Base-by-base conservation (phyloP, 179 eudicot species). In the Beta macrorhiza region DNA sequence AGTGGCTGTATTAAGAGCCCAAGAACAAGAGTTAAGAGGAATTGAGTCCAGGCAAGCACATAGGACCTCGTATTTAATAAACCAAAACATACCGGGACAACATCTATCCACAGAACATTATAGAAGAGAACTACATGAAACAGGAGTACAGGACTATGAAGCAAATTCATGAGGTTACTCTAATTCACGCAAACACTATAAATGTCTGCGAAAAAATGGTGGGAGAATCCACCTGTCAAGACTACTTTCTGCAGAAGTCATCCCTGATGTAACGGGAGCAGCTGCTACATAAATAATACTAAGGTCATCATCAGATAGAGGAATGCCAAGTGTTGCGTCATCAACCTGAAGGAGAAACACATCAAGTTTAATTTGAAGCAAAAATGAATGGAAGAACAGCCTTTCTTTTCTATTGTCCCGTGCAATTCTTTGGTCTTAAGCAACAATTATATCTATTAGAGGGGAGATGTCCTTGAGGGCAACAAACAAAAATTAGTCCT, bases 281-380 rank as follows among this genome's bases (percentile, higher is more conserved):
- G 87, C 79, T 79, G 75, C 84, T 81, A 88, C 86, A 29, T 25
- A 62, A 51, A 80, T 55, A 76, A 81, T 77, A 62, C 37, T 79
- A 52, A 75, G 76, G 70, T 57, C 61, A 77, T 42, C 83, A 67
- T 75, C 81, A 71, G 81, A 32, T 64, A 77, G 85, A 67, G 78
- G 42, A 56, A 64, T 51, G 83, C 64, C 75, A 67, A 79, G 67
- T 52, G 74, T 58, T 20, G 67, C 65, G 65, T 81, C 82, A 65
- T 80, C 55, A 29, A 72, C 83, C 83, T 84, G 53, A 59, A 61
- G 22, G 20, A 65, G 58, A 67, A 77, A 42, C 20, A 19, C 11
- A 37, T 75, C 44, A 57, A 13, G 16, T 15, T 59, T 71, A 49
- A 2, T 25, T 47, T 20, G 57, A 51, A 20, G 16, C n/a, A 32